Percentiles rank a stretch among this genome's conserved stretches.
Conservation (phyloP, 208 protist genomes). For the Novymonas esmeraldas region DNA sequence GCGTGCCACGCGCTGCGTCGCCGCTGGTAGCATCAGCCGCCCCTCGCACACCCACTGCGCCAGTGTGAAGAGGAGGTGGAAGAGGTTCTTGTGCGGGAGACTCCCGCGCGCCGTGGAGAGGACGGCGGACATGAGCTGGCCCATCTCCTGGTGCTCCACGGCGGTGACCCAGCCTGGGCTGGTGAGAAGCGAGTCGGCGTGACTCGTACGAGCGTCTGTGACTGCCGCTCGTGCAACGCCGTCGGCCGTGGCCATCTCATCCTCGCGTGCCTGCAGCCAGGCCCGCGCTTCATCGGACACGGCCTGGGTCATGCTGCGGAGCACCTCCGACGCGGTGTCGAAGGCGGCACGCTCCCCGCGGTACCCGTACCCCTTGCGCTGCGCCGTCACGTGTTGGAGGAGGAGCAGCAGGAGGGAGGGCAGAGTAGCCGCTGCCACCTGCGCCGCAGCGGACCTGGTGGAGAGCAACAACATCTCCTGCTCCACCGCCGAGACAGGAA, state of each 20-base stretch:
- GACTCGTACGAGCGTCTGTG: background rate
- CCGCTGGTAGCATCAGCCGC: conserved; percentile 7
- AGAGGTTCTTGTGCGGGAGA: conserved; percentile 36
- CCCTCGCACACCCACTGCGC: conserved; percentile 55
- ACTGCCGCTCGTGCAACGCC: too few species aligned
- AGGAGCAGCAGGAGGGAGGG: conserved; percentile 25
- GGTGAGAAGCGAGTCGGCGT: conserved; percentile 16
- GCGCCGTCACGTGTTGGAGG: conserved; percentile 36
- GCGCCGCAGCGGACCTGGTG: conserved; percentile 46
- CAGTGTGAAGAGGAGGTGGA: conserved; percentile 54
- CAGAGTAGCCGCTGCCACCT: conserved; percentile 33
- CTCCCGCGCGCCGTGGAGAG: conserved; percentile 24
- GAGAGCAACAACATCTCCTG: conserved; percentile 37
- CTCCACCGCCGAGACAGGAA: conserved; percentile 35
- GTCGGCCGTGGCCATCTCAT: conserved; percentile 5
- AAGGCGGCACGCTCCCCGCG: conserved; percentile 35
- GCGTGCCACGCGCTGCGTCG: conserved; percentile 32
- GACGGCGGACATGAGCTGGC: conserved; percentile 23
- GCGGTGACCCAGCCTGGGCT: conserved; percentile 34
- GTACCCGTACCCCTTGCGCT: conserved; percentile 29
- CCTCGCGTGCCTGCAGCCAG: conserved; percentile 25
- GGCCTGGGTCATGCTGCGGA: conserved; percentile 20
- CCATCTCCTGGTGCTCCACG: conserved; percentile 34
- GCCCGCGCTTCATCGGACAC: conserved; percentile 16
- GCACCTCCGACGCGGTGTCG: conserved; percentile 37